Evolutionary conservation across 345 rosid species (phyloP), one percentile per base, ranked within the genome.

Genomic region (Sisymbrium altissimum): DNA sequence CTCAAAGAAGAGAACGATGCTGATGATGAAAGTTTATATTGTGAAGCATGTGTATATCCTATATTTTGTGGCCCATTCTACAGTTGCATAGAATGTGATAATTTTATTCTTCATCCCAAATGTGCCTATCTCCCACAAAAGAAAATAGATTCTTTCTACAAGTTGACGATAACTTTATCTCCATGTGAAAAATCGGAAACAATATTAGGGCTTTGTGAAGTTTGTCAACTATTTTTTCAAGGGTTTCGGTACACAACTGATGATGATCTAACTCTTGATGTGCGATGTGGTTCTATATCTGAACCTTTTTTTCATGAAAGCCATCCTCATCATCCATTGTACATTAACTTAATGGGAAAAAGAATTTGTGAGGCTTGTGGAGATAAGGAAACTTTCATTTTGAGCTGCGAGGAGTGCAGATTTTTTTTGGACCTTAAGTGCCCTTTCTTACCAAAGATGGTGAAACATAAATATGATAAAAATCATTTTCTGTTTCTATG

Each of bases 211-310:
- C n/a, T 50, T 21, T 52, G 38, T 30, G 60, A 21, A 7, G 69
- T 6, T 64, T 64, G 56, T 46, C 30, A 32, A 64, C 8, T 30
- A 12, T 1, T 29, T 3, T 64, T 3, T 21, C 12, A 46, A 4
- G 69, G 69, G 32, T 64, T 64, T 18, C 0, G 0, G 2, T 64
- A 64, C 54, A 0, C 0, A 32, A 30, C 7, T 64, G 1, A 17
- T 33, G 6, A 18, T 15, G 4, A 18, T 3, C 0, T 0, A 6
- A 30, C 38, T 2, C 9, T 64, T 14, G 66, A 58, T 58, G 66
- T 58, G 48, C 66, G 58, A 13, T 69, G 64, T 43, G 73, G 73
- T 32, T 56, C 73, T 5, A 43, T 69, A 12, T 43, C 54, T n/a
- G 74, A 57, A 21, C 65, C 66, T 14, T 45, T 33, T 5, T 14